Evolutionary conservation across 768 basidiomycete species (phyloP), one percentile per base, ranked within the genome.

Genomic region (Suillus cothurnatus): DNA sequence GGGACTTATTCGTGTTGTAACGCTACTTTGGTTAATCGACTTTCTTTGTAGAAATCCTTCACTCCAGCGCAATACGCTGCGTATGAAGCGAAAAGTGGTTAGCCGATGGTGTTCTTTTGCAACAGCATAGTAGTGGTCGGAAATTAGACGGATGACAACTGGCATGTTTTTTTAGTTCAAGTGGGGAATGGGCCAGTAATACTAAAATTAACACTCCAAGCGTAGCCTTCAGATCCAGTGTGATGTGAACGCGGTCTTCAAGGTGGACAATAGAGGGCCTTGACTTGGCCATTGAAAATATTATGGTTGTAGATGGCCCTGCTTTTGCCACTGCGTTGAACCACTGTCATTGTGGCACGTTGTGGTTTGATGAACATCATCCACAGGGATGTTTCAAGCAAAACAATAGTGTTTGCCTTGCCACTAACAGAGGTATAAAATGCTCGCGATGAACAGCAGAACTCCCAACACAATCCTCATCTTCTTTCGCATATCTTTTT

Each of bases 61-160:
- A 92, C 91, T 5, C 88, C 86, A 6, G 81, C 83, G 67, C 89
- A 92, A 74, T 91, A 86, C 72, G 81, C 87, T 61, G 81, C 79
- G 1, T 74, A 83, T 26, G 71, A 82, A 62, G 78, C 79, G 19
- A 83, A 82, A 56, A 58, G 64, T 9, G 56, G 67, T 7, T 73
- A 65, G 70, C 15, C 23, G 47, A 23, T 23, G 55, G 41, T 52
- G 47, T 47, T 34, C 9, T 63, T 23, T 49, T 34, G 38, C 31
- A 49, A 64, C 58, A 28, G 21, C 26, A 31, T 26, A 55, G 23
- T 28, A 57, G 49, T 34, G 23, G 5, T 32, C 21, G 21, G 23
- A 34, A 55, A 53, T 62, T 62, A 60, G 32, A 55, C 4, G 32
- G 14, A 23, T 11, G 23, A 50, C 31, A 36, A 50, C 56, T 6